Conservation (phyloP, 768 basidiomycete species). For the Kondoa malvinella region DNA sequence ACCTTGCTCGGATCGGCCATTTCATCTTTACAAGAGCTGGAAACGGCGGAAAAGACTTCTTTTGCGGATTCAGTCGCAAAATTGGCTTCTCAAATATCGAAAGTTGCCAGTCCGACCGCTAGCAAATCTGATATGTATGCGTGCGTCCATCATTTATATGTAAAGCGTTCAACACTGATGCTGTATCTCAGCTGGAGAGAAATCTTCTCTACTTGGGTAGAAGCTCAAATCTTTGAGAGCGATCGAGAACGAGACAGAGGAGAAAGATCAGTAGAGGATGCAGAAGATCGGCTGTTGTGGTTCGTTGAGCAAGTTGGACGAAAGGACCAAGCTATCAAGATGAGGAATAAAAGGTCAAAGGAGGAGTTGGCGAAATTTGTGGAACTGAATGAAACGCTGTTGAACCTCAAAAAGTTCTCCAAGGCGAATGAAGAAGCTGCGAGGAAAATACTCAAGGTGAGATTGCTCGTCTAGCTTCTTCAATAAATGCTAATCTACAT, state of each 20-base stretch:
- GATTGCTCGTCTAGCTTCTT: not conserved
- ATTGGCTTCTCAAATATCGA: conserved; percentile 35
- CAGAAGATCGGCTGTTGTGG: conserved; percentile 46
- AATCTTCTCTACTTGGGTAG: conserved; percentile 72
- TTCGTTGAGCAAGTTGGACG: conserved; percentile 48
- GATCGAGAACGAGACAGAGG: conserved; percentile 48
- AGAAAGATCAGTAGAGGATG: conserved; percentile 47
- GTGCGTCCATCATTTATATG: not conserved
- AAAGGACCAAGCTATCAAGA: conserved; percentile 42
- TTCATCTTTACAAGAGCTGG: conserved; percentile 40
- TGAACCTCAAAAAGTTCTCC: conserved; percentile 59
- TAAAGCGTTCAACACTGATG: not conserved
- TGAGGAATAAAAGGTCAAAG: conserved; percentile 44
- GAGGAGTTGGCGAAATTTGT: conserved; percentile 53
- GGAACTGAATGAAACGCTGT: conserved; percentile 55
- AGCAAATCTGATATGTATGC: conserved; percentile 52
- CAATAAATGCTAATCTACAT: conserved; percentile 32
- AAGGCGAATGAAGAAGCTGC: conserved; percentile 72
- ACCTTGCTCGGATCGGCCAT: conserved; percentile 44
- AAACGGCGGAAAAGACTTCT: conserved; percentile 37
- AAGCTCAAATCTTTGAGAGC: conserved; percentile 69
- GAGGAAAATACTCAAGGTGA: conserved; percentile 48
- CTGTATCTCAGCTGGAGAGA: conserved; percentile 46
- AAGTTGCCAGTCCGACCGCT: conserved; percentile 30
- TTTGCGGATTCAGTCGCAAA: conserved; percentile 40